Evolutionary conservation across 208 protist genomes (phyloP).

Genomic region (Phytomonas francai): DNA sequence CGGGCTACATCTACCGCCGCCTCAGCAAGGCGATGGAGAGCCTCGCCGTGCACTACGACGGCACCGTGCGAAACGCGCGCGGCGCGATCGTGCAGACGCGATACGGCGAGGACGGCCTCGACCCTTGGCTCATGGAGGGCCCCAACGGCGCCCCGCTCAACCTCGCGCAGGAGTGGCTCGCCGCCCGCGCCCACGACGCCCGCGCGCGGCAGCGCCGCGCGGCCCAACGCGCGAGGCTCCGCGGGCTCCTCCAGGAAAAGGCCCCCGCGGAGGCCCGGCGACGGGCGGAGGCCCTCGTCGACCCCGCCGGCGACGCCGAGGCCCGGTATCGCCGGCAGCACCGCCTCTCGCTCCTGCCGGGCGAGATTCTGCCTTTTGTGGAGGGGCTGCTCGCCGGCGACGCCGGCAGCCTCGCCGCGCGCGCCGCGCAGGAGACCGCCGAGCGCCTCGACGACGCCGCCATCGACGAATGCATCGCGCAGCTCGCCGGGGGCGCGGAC

Average conservation of each 20-base stretch:
- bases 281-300: neutral
- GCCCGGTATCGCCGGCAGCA: slow-evolving; percentile 19
- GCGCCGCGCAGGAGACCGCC: slow-evolving; percentile 16
- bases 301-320: neutral
- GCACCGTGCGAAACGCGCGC: slow-evolving; percentile 93
- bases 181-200: slow-evolving; percentile 26
- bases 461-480: neutral
- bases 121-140: slow-evolving; percentile 97
- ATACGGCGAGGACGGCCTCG: slow-evolving; percentile 99
- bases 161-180: slow-evolving; percentile 79
- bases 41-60: slow-evolving; percentile 97
- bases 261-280: neutral
- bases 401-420: slow-evolving; percentile 14
- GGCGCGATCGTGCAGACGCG: slow-evolving; percentile 93
- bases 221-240: no score
- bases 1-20: slow-evolving; percentile 99
- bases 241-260: no score
- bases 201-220: neutral
- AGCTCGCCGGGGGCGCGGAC: neutral
- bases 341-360: slow-evolving; percentile 43
- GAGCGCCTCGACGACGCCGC: slow-evolving; percentile 6
- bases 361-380: slow-evolving; percentile 42
- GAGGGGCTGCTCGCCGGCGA: slow-evolving; percentile 28
- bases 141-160: slow-evolving; percentile 65
- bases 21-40: slow-evolving; percentile 99